phyloP scores from a whole-genome alignment of 371 early-diverging fungal species.

The Apophysomyces trapeziformis region DNA sequence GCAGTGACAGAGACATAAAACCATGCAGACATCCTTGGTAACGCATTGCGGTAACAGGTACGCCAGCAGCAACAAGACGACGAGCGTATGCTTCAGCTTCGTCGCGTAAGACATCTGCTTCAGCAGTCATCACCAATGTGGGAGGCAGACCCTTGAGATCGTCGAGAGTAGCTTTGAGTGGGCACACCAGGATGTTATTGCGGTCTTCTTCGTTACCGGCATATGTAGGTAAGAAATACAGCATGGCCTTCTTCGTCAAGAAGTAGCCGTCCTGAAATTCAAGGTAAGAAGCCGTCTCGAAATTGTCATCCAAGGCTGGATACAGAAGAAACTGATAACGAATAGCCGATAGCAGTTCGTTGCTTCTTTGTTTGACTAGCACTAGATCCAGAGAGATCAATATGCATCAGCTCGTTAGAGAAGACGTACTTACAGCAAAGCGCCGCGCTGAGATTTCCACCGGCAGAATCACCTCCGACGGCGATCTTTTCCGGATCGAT shows the following conservation, averaged over 20 bases:
- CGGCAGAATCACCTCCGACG: slow-evolving; percentile 40
- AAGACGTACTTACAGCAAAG: slow-evolving; percentile 14
- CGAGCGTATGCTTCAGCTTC: slow-evolving; percentile 43
- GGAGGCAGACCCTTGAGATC: slow-evolving; percentile 34
- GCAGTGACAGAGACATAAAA: slow-evolving; percentile 22
- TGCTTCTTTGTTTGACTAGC: slow-evolving; percentile 24
- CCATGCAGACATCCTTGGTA: slow-evolving; percentile 30
- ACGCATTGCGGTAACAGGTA: slow-evolving; percentile 19
- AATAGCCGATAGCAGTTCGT: slow-evolving; percentile 10
- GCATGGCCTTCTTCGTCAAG: slow-evolving; percentile 20
- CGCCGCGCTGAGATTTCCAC: slow-evolving; percentile 38
- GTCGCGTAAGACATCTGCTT: slow-evolving; percentile 41
- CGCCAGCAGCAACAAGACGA: slow-evolving; percentile 31
- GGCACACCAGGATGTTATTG: slow-evolving; percentile 13
- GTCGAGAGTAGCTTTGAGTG: slow-evolving; percentile 23
- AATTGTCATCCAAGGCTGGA: slow-evolving; percentile 27
- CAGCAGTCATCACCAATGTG: slow-evolving; percentile 38
- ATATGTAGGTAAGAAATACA: slow-evolving; percentile 26
- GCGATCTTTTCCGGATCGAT: slow-evolving; percentile 28
- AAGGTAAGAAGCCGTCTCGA: slow-evolving; percentile 28
- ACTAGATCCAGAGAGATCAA: slow-evolving; percentile 14
- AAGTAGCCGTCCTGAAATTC: slow-evolving; percentile 16
- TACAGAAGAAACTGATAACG: slow-evolving; percentile 33
- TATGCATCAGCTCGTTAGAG: not conserved
- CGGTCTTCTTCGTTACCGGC: slow-evolving; percentile 15